These are phyloP conservation scores for Exserohilum rostratum DNA, from an alignment of 2,329 filamentous ascomycete species.

Conservation along the genomic window DNA sequence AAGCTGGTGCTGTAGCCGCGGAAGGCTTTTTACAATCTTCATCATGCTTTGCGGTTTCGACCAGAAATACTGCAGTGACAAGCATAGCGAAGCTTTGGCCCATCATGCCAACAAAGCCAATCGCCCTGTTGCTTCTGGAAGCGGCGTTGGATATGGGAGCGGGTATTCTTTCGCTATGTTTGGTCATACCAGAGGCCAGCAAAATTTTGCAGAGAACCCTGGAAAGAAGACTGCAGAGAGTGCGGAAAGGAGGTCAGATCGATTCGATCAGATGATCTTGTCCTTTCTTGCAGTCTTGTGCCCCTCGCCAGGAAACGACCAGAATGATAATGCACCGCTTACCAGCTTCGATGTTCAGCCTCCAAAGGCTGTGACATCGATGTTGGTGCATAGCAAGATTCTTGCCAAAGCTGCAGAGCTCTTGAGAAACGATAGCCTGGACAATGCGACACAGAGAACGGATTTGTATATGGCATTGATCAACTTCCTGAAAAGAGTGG, in stretches of 20 bases:
- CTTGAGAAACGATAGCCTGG: slow-evolving; percentile 49
- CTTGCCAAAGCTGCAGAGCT: slow-evolving; percentile 46
- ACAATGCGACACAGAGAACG: slow-evolving; percentile 39
- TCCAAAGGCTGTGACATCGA: slow-evolving; percentile 32
- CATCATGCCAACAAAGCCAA: background rate
- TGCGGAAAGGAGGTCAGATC: slow-evolving; percentile 12
- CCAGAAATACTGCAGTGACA: slow-evolving; percentile 21
- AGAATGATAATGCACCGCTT: background rate
- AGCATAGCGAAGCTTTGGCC: slow-evolving; percentile 11
- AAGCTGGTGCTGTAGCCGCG: slow-evolving; percentile 41
- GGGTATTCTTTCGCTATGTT: no score
- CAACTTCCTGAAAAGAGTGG: slow-evolving; percentile 47
- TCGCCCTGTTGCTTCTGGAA: no score
- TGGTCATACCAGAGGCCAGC: no score
- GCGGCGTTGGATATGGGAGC: no score
- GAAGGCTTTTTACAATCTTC: slow-evolving; percentile 42
- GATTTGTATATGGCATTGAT: slow-evolving; percentile 49
- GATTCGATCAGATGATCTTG: slow-evolving; percentile 12
- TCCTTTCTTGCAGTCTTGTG: slow-evolving; percentile 25
- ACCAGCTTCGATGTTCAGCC: slow-evolving; percentile 34
- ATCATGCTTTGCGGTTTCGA: slow-evolving; percentile 44
- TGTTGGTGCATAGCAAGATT: slow-evolving; percentile 44
- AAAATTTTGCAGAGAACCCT: background rate
- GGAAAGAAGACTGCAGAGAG: slow-evolving; percentile 15
- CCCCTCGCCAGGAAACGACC: slow-evolving; percentile 16